phyloP scores from a whole-genome alignment of 495 filamentous ascomycete species.

The Neurospora tetraspora region DNA sequence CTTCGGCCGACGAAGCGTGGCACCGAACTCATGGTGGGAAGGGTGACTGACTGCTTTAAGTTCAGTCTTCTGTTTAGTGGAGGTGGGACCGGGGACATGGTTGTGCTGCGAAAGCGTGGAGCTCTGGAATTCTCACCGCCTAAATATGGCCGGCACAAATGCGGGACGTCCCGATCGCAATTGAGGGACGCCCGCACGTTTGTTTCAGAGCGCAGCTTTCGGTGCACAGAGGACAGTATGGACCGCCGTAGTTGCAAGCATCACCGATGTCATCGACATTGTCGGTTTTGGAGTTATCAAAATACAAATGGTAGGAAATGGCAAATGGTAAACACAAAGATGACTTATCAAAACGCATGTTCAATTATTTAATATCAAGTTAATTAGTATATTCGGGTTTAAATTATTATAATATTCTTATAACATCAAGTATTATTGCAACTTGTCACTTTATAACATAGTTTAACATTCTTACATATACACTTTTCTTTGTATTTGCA shows the following conservation, averaged over 20 bases:
- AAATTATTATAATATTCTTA: neutral
- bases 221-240: neutral
- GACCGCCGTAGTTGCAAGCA: neutral
- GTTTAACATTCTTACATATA: neutral
- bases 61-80: neutral
- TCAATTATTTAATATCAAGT: neutral
- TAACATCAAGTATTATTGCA: neutral
- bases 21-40: conserved; percentile 13
- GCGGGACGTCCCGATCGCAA: neutral
- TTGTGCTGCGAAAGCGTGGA: neutral
- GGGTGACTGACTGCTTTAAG: neutral
- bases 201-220: neutral
- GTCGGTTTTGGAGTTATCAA: neutral
- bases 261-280: neutral
- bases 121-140: neutral
- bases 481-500: neutral
- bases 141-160: neutral
- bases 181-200: neutral
- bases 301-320: neutral
- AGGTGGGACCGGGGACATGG: neutral
- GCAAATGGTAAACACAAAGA: neutral
- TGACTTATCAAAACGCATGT: neutral
- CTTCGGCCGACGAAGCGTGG: conserved; percentile 9
- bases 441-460: neutral
- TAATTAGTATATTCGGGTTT: neutral